phyloP scores from a whole-genome alignment of 225 moss, liverwort and hornwort species.

The Rhytidiadelphus loreus region DNA sequence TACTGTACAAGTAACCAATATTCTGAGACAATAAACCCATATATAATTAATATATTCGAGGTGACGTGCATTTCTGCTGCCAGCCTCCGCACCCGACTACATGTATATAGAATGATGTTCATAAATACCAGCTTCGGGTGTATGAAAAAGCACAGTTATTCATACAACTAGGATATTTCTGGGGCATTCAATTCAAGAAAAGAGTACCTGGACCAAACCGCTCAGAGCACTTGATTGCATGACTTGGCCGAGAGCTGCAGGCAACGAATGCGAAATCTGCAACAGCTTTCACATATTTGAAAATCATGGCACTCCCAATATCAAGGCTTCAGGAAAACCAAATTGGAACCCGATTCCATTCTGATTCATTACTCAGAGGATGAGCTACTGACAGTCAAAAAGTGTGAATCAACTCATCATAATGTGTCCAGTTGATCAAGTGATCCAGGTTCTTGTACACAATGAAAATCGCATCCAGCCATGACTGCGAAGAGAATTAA shows the following conservation, averaged over 20 bases:
- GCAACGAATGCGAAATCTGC: conserved; percentile 44
- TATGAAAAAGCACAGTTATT: background rate
- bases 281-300: background rate
- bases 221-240: conserved; percentile 43
- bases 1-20: background rate
- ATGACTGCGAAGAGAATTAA: background rate
- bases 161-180: background rate
- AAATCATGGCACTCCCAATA: background rate
- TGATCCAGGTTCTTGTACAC: background rate
- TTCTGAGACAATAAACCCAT: background rate
- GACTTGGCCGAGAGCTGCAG: conserved; percentile 30
- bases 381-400: background rate
- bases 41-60: background rate
- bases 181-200: background rate
- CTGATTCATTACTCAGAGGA: background rate
- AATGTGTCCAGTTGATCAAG: background rate
- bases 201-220: conserved; percentile 27
- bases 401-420: background rate
- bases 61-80: background rate
- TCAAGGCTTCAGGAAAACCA: background rate
- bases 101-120: background rate
- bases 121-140: background rate
- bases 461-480: background rate
- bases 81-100: background rate
- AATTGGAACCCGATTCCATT: background rate